phyloP scores from a whole-genome alignment of 176 grass and related monocot species.

The Oryza glaberrima region DNA sequence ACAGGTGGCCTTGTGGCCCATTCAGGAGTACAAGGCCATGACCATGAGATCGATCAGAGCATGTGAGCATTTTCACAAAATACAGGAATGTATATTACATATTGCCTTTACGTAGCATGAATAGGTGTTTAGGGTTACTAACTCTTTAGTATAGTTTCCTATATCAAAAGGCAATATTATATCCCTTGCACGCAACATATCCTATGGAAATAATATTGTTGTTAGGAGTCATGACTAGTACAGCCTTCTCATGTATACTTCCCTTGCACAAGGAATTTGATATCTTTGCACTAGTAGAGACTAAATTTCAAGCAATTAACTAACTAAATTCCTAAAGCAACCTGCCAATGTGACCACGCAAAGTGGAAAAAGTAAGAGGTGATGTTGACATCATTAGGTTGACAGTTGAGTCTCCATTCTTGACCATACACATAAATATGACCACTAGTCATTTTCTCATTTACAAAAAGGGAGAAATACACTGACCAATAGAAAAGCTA shows the following conservation, averaged over 20 bases:
- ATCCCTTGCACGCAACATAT: not conserved
- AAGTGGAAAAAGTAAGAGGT: constrained; percentile 33
- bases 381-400: constrained; percentile 29
- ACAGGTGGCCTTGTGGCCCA: not conserved
- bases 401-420: constrained; percentile 33
- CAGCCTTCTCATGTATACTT: not conserved
- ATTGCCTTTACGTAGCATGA: too few species aligned
- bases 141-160: not conserved
- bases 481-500: constrained; percentile 39
- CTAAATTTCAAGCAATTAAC: not conserved
- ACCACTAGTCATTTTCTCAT: constrained; percentile 31
- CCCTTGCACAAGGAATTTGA: not conserved
- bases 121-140: too few species aligned
- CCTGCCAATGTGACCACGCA: constrained; percentile 25
- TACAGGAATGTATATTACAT: not conserved
- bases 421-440: constrained; percentile 43
- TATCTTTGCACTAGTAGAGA: not conserved
- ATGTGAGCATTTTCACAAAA: not conserved
- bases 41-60: not conserved
- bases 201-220: not conserved
- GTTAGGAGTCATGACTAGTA: not conserved
- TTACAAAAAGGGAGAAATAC: constrained; percentile 3
- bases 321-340: constrained; percentile 8
- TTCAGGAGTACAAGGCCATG: not conserved
- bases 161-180: not conserved